Evolutionary conservation across 495 filamentous ascomycete genomes (phyloP).

Genomic region (Lasiosphaeriaceae sp.): DNA sequence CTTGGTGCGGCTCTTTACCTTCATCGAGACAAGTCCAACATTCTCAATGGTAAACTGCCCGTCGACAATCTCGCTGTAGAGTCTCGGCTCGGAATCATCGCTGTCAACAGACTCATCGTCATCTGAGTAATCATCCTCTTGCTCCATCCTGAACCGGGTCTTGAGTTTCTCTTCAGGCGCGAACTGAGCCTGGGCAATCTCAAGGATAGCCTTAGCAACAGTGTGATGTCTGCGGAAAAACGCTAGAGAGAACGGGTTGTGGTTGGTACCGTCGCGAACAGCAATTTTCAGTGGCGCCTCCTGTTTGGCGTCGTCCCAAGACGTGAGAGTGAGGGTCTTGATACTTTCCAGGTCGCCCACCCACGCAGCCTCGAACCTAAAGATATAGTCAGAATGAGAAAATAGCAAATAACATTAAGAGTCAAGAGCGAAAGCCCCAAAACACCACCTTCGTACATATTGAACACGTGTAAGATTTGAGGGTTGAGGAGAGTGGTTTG

Average conservation of each 20-base stretch:
- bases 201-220: conserved; percentile 58
- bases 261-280: conserved; percentile 38
- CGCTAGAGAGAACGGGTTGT: conserved; percentile 60
- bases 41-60: conserved; percentile 67
- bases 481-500: too few species aligned
- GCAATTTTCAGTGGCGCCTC: conserved; percentile 59
- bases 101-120: conserved; percentile 23
- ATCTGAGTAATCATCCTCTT: conserved; percentile 27
- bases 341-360: conserved; percentile 57
- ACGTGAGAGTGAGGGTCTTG: conserved; percentile 43
- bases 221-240: conserved; percentile 58
- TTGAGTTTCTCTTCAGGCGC: conserved; percentile 41
- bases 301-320: conserved; percentile 44
- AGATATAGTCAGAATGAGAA: neutral
- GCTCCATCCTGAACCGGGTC: conserved; percentile 47
- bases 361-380: conserved; percentile 67
- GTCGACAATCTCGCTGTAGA: conserved; percentile 50
- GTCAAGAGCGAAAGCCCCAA: too few species aligned
- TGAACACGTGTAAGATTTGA: too few species aligned
- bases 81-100: conserved; percentile 33
- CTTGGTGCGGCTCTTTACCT: conserved; percentile 56
- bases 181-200: conserved; percentile 65
- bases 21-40: conserved; percentile 57
- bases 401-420: too few species aligned
- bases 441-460: too few species aligned